Base-by-base conservation (phyloP, 2,329 filamentous ascomycete species). In the Alternaria gaisen region DNA sequence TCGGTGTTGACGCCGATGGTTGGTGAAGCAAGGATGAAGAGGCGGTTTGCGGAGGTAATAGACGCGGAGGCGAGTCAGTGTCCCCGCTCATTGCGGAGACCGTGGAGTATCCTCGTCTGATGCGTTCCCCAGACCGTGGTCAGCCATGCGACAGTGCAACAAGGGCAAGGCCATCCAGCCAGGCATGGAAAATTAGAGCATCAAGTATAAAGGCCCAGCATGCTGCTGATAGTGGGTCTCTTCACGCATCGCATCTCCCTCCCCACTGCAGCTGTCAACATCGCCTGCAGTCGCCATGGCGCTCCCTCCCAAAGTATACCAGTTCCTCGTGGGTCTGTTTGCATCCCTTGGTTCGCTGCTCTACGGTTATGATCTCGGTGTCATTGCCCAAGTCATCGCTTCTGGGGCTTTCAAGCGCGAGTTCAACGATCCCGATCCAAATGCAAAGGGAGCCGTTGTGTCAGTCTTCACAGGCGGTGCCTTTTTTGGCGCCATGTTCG, bases 391-490 rank as follows among this genome's bases (percentile, higher is more conserved):
- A 65, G 85, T 85, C 51, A 83, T 87, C 57, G 78, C 79, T 5
- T 80, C 78, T 10, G 60, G 75, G n/a, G 78, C 80, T 26, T 84
- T 84, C 72, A 72, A 67, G 2, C 46, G 60, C 51, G 72, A 74
- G 14, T 84, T 84, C 73, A 71, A 79, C 8, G 2, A 43, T 0
- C 79, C 82, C 0, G 74, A 63, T 30, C 61, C 72, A 9, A 72
- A 79, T 63, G 78, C 83, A 55, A 89, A 84, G 38, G 91, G 90
- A 54, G 86, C 90, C 4, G 89, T 93, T 0, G 91, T 94, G 1
- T 91, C 90, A 1, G 84, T 93, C 60, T 94, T 94, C 76, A 94
- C 91, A 0, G 90, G 85, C 3, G 88, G 91, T 44, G 91, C 91
- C 22, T 92, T 92, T 79, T 85, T 90, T 65, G 91, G 90, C 9